Percentiles rank a stretch among this genome's conserved stretches.
Conservation (phyloP, 768 basidiomycete genomes). For the Lactarius sanguifluus region DNA sequence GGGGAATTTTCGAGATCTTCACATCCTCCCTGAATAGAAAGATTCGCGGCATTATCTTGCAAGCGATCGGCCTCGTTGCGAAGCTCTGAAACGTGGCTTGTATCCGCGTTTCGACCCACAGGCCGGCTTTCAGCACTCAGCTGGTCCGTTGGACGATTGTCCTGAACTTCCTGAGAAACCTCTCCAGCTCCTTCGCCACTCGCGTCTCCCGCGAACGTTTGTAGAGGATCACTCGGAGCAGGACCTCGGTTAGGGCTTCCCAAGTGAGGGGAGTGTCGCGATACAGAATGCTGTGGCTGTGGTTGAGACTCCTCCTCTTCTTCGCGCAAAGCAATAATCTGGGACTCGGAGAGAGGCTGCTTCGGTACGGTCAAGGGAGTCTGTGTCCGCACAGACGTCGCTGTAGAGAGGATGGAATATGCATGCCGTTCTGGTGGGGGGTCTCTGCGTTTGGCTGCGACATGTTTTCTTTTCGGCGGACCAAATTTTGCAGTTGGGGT, state of each 20-base stretch:
- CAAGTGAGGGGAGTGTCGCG: background rate
- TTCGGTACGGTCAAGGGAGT: background rate
- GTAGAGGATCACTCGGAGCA: background rate
- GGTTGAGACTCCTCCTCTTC: constrained; percentile 27
- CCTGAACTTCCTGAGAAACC: background rate
- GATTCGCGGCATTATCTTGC: constrained; percentile 3
- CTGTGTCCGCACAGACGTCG: background rate
- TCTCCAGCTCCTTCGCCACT: background rate
- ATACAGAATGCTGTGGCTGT: constrained; percentile 16
- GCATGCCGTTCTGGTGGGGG: background rate
- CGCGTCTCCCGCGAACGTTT: background rate
- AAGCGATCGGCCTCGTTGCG: background rate
- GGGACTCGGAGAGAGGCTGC: constrained; percentile 16
- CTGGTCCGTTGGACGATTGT: background rate
- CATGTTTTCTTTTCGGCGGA: constrained; percentile 24
- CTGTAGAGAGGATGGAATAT: background rate
- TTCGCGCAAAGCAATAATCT: constrained; percentile 26
- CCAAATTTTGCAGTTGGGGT: constrained; percentile 24
- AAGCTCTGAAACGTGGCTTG: background rate
- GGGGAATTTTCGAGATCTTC: background rate
- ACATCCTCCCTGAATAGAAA: background rate
- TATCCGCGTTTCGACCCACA: background rate
- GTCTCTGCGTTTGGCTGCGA: background rate
- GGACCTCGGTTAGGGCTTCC: background rate
- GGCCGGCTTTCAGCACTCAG: background rate